Evolutionary conservation across 108 stramenopile genomes (phyloP).

Genomic region (Nitzschia putrida): DNA sequence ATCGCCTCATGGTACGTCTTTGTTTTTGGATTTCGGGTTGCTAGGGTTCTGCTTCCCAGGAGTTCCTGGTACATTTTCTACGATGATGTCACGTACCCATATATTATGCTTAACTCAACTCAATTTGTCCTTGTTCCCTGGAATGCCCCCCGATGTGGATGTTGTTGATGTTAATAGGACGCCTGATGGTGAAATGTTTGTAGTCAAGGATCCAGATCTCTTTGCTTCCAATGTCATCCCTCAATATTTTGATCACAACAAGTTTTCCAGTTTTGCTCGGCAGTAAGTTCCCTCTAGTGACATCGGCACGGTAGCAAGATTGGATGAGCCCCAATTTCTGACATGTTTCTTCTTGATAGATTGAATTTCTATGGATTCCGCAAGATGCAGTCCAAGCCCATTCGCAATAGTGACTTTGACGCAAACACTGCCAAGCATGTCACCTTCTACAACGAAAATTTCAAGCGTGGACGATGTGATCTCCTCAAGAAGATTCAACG

Average conservation of each 20-base stretch:
- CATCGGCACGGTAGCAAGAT: too few relatives aligned
- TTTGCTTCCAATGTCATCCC: constrained; percentile 73
- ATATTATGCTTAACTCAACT: not conserved
- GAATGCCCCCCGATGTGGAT: not conserved
- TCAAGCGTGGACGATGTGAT: constrained; percentile 79
- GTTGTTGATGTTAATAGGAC: constrained; percentile 41
- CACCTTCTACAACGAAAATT: constrained; percentile 88
- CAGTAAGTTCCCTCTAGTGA: constrained; percentile 18
- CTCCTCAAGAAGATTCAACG: constrained; percentile 79
- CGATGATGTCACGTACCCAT: not conserved
- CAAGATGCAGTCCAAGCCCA: constrained; percentile 87
- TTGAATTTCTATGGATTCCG: constrained; percentile 84
- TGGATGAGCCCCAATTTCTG: not conserved
- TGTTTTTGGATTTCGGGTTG: not conserved
- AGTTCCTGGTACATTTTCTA: constrained; percentile 11
- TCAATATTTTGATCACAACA: constrained; percentile 90
- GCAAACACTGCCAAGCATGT: constrained; percentile 79
- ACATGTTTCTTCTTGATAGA: constrained; percentile 4
- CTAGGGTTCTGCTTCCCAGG: constrained; percentile 21
- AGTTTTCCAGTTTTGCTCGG: constrained; percentile 55
- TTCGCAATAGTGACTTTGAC: constrained; percentile 81
- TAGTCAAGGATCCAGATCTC: constrained; percentile 80
- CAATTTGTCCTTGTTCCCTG: constrained; percentile 3
- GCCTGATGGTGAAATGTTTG: constrained; percentile 80
- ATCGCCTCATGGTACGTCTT: constrained; percentile 72